A percentile compares a stretch with the other conserved stretches of the same genome.
phyloP scores from a whole-genome alignment of 2,329 filamentous ascomycete species.

The Pseudocercospora macadamiae region DNA sequence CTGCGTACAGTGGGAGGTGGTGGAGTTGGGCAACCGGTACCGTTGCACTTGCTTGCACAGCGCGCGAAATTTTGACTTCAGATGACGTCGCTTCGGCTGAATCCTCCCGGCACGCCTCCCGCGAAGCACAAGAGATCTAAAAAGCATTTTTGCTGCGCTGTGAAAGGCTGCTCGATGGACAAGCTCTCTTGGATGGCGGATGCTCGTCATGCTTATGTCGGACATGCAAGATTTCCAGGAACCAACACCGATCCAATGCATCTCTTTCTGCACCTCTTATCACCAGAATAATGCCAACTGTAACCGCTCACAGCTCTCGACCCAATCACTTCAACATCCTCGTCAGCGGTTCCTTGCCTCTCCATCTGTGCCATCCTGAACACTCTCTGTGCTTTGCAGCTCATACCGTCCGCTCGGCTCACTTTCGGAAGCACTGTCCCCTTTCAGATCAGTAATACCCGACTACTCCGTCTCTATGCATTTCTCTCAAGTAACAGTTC shows the following conservation, averaged over 20 bases:
- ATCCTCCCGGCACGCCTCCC: background rate
- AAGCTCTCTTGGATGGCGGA: conserved; percentile 12
- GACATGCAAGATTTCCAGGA: background rate
- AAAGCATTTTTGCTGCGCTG: background rate
- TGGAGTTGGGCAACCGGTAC: no score
- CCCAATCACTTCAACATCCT: background rate
- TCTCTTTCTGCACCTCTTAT: background rate
- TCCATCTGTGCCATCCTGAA: background rate
- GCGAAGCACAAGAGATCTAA: background rate
- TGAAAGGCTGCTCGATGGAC: background rate
- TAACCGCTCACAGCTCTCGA: background rate
- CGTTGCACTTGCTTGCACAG: no score
- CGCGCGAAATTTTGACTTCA: no score
- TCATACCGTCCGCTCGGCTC: background rate
- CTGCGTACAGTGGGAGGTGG: background rate
- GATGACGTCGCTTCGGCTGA: background rate
- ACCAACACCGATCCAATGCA: no score
- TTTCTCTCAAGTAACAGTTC: conserved; percentile 5
- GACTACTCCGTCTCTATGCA: background rate
- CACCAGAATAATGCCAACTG: background rate
- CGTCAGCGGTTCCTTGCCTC: background rate
- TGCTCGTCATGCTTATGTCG: conserved; percentile 9
- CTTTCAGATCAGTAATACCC: background rate
- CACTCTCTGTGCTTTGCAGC: background rate
- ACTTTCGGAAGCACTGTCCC: background rate